A percentile compares a stretch with the other conserved stretches of the same genome.
Conservation (phyloP, 2,329 filamentous ascomycete species). For the Arthroderma sp. region DNA sequence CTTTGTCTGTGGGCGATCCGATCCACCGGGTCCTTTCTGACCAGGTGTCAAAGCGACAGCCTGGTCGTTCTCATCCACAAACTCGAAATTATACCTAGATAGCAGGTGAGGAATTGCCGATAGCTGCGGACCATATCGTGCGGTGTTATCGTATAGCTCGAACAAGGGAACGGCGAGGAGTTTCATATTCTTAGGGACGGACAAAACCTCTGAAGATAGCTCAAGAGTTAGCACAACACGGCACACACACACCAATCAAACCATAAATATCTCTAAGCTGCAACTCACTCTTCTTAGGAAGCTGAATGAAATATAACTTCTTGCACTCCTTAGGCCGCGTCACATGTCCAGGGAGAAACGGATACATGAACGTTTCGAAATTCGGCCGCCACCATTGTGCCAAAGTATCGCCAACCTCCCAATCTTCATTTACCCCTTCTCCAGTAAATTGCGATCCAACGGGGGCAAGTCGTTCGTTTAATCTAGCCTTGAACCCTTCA, state of each 20-base stretch:
- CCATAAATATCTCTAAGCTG: not conserved
- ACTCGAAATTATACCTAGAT: slow-evolving; percentile 94
- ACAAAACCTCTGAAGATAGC: slow-evolving; percentile 62
- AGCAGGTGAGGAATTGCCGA: slow-evolving; percentile 92
- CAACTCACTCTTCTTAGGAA: slow-evolving; percentile 73
- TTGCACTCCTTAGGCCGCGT: slow-evolving; percentile 97
- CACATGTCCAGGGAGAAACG: slow-evolving; percentile 90
- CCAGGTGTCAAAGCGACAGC: slow-evolving; percentile 77
- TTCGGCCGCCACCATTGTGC: slow-evolving; percentile 99
- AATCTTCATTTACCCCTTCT: slow-evolving; percentile 80
- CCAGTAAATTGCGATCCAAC: slow-evolving; percentile 70
- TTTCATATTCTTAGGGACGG: slow-evolving; percentile 99
- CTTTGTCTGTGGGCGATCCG: slow-evolving; percentile 48
- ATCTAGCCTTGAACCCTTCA: slow-evolving; percentile 79
- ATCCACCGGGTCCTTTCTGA: slow-evolving; percentile 41
- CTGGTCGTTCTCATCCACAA: slow-evolving; percentile 83
- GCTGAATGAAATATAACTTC: slow-evolving; percentile 93
- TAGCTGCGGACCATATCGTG: slow-evolving; percentile 85
- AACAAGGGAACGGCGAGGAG: slow-evolving; percentile 91
- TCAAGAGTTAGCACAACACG: not conserved
- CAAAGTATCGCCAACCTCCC: slow-evolving; percentile 87
- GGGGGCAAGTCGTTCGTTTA: slow-evolving; percentile 87
- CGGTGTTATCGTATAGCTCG: slow-evolving; percentile 95
- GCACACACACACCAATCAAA: slow-evolving; percentile 1
- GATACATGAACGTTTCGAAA: slow-evolving; percentile 99